These are phyloP conservation scores for Nectriaceae sp. DNA, from an alignment of 2,329 filamentous ascomycete species.

Conservation along the genomic window DNA sequence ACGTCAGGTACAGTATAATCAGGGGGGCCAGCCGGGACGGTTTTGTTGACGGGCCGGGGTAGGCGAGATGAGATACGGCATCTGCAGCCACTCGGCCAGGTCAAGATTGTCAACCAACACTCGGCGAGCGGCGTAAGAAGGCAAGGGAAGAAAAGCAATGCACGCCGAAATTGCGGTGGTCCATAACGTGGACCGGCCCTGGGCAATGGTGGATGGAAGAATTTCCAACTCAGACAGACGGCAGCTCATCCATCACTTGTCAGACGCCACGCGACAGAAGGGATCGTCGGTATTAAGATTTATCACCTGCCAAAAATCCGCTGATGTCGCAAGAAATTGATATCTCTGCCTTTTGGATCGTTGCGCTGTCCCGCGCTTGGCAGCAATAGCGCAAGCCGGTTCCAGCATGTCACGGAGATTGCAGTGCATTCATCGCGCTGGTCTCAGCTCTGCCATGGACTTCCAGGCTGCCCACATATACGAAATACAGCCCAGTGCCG, in stretches of 20 bases:
- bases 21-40: slow-evolving; percentile 10
- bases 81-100: slow-evolving; percentile 8
- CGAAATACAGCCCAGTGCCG: not conserved
- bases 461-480: not conserved
- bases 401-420: not conserved
- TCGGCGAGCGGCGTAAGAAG: not conserved
- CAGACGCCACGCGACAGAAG: not conserved
- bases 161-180: not conserved
- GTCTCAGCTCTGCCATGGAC: not conserved
- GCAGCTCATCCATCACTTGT: not conserved
- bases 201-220: not conserved
- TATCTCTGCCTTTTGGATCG: not conserved
- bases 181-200: not conserved
- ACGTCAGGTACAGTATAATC: slow-evolving; percentile 9
- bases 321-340: not conserved
- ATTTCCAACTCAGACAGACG: too few relatives aligned
- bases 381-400: not conserved
- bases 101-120: slow-evolving; percentile 11
- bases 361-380: not conserved
- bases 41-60: slow-evolving; percentile 15
- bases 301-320: not conserved
- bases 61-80: slow-evolving; percentile 25
- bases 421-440: not conserved
- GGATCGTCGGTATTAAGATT: not conserved
- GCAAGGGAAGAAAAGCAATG: slow-evolving; percentile 2